A percentile compares a stretch with the other conserved stretches of the same genome.
These are phyloP conservation scores for Calonectria pseudoreteaudii DNA, from an alignment of 2,329 filamentous ascomycete species.

Conservation along the genomic window DNA sequence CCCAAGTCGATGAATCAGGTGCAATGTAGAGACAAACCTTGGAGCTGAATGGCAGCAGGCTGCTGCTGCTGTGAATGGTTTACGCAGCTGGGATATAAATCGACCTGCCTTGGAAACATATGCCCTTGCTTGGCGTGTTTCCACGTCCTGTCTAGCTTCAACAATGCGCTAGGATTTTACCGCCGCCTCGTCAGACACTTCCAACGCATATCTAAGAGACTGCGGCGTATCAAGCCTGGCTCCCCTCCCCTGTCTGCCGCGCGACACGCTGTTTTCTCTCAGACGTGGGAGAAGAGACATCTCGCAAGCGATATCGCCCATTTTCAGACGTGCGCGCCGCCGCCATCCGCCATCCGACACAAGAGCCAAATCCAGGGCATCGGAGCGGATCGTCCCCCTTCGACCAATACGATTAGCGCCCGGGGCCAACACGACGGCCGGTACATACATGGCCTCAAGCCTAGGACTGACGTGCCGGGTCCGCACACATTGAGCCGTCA, in stretches of 20 bases:
- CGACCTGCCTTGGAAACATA: not conserved
- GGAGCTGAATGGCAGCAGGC: not conserved
- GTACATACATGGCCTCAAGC: not conserved
- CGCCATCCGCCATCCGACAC: not conserved
- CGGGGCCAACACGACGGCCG: slow-evolving; percentile 13
- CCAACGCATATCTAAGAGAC: slow-evolving; percentile 4
- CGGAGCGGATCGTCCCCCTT: slow-evolving; percentile 11
- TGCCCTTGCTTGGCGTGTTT: not conserved
- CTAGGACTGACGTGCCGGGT: slow-evolving; percentile 13
- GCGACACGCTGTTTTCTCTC: slow-evolving; percentile 1
- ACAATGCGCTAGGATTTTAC: not conserved
- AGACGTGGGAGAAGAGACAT: not conserved
- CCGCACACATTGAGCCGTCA: slow-evolving; percentile 27
- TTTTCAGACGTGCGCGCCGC: not conserved
- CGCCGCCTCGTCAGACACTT: slow-evolving; percentile 1
- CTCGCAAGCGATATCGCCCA: not conserved
- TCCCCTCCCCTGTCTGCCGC: not conserved
- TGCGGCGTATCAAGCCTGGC: not conserved
- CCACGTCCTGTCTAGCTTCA: not conserved
- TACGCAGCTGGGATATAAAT: not conserved
- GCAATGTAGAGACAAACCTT: not conserved
- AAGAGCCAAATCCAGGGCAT: not conserved
- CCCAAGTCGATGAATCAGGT: not conserved
- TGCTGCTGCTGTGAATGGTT: not conserved
- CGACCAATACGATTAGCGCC: slow-evolving; percentile 18